Percentiles rank a stretch among this genome's conserved stretches.
Conservation (phyloP, 306 rosid genomes). For the cucumber (Cucumis sativus) region DNA sequence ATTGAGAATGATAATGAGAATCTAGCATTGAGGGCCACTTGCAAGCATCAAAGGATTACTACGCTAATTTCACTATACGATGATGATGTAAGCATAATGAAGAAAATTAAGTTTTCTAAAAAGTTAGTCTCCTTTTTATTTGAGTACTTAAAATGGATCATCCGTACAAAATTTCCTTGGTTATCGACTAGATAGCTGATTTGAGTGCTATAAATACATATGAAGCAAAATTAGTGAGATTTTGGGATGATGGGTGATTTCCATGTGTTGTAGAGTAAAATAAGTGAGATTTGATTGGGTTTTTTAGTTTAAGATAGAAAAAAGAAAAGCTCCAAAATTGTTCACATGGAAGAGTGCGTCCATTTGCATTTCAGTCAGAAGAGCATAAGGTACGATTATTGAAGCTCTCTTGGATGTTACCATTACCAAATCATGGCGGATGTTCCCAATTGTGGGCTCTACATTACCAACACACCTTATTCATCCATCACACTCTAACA, state of each 20-base stretch:
- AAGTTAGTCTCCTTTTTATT: too few species aligned
- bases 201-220: too few species aligned
- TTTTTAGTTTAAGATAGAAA: background rate
- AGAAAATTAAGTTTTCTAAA: too few species aligned
- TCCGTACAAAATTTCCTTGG: too few species aligned
- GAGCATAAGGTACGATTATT: background rate
- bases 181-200: too few species aligned
- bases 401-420: background rate
- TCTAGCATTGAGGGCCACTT: too few species aligned
- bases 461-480: background rate
- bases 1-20: too few species aligned
- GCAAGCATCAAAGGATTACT: too few species aligned
- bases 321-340: background rate
- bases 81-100: too few species aligned
- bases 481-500: background rate
- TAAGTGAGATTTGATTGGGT: background rate
- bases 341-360: background rate
- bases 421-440: background rate
- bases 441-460: background rate
- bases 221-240: background rate
- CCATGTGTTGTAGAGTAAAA: background rate
- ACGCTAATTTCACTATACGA: too few species aligned
- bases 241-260: background rate
- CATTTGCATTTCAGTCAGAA: background rate
- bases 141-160: too few species aligned